A percentile compares a stretch with the other conserved stretches of the same genome.
These are phyloP conservation scores for Umbilicus rupestris DNA, from an alignment of 164 flowering plant species.

Conservation along the genomic window DNA sequence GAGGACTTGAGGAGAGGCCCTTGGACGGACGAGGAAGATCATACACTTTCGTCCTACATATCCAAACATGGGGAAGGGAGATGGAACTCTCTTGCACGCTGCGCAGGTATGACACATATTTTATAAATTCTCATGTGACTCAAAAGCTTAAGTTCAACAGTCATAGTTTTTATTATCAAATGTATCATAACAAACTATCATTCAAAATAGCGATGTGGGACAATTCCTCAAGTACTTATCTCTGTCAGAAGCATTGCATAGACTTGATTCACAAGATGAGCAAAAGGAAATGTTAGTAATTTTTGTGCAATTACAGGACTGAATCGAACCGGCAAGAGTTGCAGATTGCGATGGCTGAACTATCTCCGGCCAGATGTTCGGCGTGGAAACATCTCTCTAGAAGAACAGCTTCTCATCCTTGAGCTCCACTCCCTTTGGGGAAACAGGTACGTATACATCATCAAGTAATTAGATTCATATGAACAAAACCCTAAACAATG, in stretches of 20 bases:
- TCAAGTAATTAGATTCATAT: background rate
- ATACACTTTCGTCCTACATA: slow-evolving; percentile 44
- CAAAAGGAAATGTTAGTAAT: background rate
- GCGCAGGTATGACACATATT: slow-evolving; percentile 32
- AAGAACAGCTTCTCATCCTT: slow-evolving; percentile 68
- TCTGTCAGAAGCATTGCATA: no score
- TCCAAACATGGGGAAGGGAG: slow-evolving; percentile 58
- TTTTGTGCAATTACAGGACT: slow-evolving; percentile 32
- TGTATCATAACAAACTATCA: no score
- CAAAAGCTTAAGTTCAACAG: no score
- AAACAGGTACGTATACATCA: slow-evolving; percentile 33
- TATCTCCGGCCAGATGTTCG: slow-evolving; percentile 68
- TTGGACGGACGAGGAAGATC: slow-evolving; percentile 73
- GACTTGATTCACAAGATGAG: background rate
- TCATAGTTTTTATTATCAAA: no score
- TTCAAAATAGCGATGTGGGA: no score
- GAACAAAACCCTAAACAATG: no score
- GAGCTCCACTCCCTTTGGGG: slow-evolving; percentile 71
- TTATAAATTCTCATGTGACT: no score
- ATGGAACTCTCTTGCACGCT: slow-evolving; percentile 62
- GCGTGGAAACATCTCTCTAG: slow-evolving; percentile 62
- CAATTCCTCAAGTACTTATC: no score
- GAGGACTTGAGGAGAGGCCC: slow-evolving; percentile 56
- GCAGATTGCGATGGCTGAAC: slow-evolving; percentile 74
- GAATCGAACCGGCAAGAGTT: slow-evolving; percentile 62